phyloP scores from a whole-genome alignment of 2,329 filamentous ascomycete genomes.

The Aaosphaeria arxii region DNA sequence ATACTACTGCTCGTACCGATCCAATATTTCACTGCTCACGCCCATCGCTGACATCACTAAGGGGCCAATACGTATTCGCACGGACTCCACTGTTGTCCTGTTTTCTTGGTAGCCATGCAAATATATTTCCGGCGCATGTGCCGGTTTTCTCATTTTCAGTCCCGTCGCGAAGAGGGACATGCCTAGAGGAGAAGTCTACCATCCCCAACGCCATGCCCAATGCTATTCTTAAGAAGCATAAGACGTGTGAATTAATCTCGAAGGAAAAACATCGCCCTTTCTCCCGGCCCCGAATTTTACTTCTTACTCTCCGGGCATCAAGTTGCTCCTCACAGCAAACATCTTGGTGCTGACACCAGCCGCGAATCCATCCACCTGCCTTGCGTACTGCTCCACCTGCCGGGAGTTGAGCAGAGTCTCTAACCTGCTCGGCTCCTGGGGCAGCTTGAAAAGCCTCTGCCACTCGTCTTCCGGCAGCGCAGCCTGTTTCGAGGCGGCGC shows the following conservation, averaged over 20 bases:
- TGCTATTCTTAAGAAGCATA: slow-evolving; percentile 35
- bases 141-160: background rate
- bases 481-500: slow-evolving; percentile 81
- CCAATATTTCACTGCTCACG: too few species aligned
- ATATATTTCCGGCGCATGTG: too few species aligned
- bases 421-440: slow-evolving; percentile 86
- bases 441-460: slow-evolving; percentile 97
- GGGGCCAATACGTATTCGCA: too few species aligned
- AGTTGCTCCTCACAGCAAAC: slow-evolving; percentile 83
- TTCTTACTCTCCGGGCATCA: slow-evolving; percentile 58
- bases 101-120: too few species aligned
- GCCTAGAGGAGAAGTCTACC: slow-evolving; percentile 10
- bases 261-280: slow-evolving; percentile 5
- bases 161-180: background rate
- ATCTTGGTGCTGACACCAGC: slow-evolving; percentile 92
- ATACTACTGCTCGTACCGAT: too few species aligned
- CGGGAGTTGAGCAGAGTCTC: slow-evolving; percentile 93
- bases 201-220: slow-evolving; percentile 37
- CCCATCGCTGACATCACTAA: too few species aligned
- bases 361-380: slow-evolving; percentile 95
- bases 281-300: background rate
- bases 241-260: slow-evolving; percentile 18
- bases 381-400: slow-evolving; percentile 96
- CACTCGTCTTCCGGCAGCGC: slow-evolving; percentile 95
- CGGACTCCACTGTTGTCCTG: too few species aligned